These are phyloP conservation scores for Epichloe hybrida DNA, from an alignment of 2,329 filamentous ascomycete genomes.

Conservation along the genomic window DNA sequence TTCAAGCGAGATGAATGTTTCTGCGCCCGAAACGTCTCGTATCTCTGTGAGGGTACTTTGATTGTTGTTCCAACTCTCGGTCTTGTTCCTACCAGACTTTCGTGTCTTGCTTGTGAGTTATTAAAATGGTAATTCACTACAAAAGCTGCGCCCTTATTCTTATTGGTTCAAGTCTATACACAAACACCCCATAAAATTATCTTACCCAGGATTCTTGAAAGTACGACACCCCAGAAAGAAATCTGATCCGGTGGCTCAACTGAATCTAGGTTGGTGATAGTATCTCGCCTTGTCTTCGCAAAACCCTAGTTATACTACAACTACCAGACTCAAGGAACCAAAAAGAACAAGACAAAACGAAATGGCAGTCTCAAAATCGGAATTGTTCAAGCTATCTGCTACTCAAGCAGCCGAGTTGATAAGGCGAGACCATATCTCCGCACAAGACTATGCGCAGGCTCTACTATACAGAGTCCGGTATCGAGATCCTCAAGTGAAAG, in stretches of 20 bases:
- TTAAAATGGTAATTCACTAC: not conserved
- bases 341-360: not conserved
- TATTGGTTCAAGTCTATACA: not conserved
- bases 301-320: not conserved
- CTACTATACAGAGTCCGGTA: conserved; percentile 30
- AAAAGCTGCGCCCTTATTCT: not conserved
- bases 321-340: not conserved
- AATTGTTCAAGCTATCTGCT: conserved; percentile 3
- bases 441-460: conserved; percentile 34
- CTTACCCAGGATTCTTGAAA: not conserved
- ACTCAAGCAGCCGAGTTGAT: conserved; percentile 6
- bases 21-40: not conserved
- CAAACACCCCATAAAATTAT: not conserved
- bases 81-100: not conserved
- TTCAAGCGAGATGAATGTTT: not conserved
- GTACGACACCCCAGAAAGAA: not conserved
- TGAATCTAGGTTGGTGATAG: not conserved
- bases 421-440: conserved; percentile 21
- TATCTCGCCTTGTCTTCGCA: not conserved
- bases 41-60: not conserved
- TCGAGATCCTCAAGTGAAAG: conserved; percentile 31
- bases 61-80: not conserved
- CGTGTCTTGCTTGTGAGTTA: not conserved
- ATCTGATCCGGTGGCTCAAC: not conserved
- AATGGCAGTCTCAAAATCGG: conserved; percentile 1